Conservation (phyloP, 805 yeast species). For the Nakazawaea pomicola region DNA sequence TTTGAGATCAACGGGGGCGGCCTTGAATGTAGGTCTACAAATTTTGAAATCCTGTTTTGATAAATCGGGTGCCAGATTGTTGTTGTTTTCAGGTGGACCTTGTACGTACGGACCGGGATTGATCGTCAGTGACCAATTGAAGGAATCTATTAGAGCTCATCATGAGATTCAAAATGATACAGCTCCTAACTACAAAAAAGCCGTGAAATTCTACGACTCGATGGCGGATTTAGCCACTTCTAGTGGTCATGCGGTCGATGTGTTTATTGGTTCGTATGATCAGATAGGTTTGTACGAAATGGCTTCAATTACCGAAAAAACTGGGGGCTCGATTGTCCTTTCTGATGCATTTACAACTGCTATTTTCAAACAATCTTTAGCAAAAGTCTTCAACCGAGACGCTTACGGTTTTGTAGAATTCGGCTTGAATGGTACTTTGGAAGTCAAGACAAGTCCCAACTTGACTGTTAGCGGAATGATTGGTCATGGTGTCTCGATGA, state of each 20-base stretch:
- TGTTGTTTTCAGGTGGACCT: conserved; percentile 58
- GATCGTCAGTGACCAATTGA: conserved; percentile 50
- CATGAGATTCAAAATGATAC: conserved; percentile 49
- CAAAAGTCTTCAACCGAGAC: conserved; percentile 41
- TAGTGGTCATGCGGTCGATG: conserved; percentile 50
- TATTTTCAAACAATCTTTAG: conserved; percentile 61
- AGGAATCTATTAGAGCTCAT: conserved; percentile 64
- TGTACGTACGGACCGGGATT: conserved; percentile 63
- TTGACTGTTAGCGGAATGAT: conserved; percentile 53
- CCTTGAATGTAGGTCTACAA: conserved; percentile 43
- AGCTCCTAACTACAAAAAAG: conserved; percentile 36
- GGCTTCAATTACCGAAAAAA: conserved; percentile 50
- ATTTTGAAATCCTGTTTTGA: conserved; percentile 33
- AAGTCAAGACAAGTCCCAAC: conserved; percentile 45
- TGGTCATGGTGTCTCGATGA: conserved; percentile 55
- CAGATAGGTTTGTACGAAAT: conserved; percentile 66
- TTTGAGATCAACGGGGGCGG: conserved; percentile 55
- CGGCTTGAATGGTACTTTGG: conserved; percentile 59
- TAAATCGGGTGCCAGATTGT: conserved; percentile 48
- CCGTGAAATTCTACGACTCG: conserved; percentile 41
- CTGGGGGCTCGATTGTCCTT: conserved; percentile 61
- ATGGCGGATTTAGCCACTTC: conserved; percentile 43
- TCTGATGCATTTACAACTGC: conserved; percentile 64
- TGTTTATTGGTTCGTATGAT: conserved; percentile 64
- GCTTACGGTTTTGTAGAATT: conserved; percentile 35